Conservation (phyloP, 768 basidiomycete species). For the Hericium coralloides region DNA sequence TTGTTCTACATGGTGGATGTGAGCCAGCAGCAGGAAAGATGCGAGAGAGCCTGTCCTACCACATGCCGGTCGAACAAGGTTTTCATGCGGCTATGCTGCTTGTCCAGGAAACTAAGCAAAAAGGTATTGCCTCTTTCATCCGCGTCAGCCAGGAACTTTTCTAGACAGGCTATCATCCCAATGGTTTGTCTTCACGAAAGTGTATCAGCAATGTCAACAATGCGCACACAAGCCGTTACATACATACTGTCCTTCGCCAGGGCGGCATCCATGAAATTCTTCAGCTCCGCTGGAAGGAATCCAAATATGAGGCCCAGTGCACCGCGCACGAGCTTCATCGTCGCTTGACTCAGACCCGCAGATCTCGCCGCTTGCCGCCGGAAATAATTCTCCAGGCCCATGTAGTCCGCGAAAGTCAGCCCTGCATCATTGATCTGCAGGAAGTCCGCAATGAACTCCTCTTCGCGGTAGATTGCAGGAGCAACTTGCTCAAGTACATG, state of each 20-base stretch:
- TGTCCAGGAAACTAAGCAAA: conserved; percentile 62
- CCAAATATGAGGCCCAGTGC: conserved; percentile 96
- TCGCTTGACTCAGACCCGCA: conserved; percentile 55
- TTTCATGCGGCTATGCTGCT: conserved; percentile 72
- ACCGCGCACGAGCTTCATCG: conserved; percentile 72
- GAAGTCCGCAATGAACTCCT: conserved; percentile 86
- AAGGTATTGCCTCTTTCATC: conserved; percentile 77
- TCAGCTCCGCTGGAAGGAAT: conserved; percentile 77
- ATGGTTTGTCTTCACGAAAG: conserved; percentile 59
- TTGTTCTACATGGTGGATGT: conserved; percentile 45
- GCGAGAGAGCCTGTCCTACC: conserved; percentile 29
- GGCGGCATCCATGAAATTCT: conserved; percentile 76
- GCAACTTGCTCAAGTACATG: conserved; percentile 69
- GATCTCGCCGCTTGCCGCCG: conserved; percentile 79
- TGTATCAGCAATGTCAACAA: background rate
- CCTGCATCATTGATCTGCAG: conserved; percentile 84
- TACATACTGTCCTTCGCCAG: conserved; percentile 72
- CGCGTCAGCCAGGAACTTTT: conserved; percentile 67
- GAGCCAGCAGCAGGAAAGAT: background rate
- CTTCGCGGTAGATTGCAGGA: conserved; percentile 70
- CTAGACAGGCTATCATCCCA: conserved; percentile 71
- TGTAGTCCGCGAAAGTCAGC: conserved; percentile 92
- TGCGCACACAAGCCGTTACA: conserved; percentile 26
- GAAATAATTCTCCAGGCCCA: conserved; percentile 91
- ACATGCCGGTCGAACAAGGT: conserved; percentile 71